Conservation (phyloP, 2,329 filamentous ascomycete genomes). For the Aspergillus fischeri region DNA sequence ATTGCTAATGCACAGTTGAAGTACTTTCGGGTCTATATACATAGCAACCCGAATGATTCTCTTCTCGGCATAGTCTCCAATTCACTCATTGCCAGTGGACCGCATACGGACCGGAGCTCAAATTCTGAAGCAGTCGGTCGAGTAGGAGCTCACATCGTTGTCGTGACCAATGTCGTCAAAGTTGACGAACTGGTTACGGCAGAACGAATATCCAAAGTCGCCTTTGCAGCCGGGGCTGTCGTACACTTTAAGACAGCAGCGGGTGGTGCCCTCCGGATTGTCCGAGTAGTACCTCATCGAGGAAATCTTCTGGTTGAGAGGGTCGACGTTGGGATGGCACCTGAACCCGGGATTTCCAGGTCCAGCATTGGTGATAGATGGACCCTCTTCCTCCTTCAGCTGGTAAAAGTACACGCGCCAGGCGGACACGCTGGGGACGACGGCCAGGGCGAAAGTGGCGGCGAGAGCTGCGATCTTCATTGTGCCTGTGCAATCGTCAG, state of each 20-base stretch:
- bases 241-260: not conserved
- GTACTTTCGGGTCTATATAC: too few species aligned
- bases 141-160: not conserved
- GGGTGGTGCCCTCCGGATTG: not conserved
- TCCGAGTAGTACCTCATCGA: conserved; percentile 1
- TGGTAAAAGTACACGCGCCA: not conserved
- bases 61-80: too few species aligned
- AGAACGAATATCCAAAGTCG: not conserved
- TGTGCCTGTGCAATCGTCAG: not conserved
- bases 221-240: conserved; percentile 1
- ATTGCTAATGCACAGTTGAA: too few species aligned
- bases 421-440: not conserved
- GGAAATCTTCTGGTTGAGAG: conserved; percentile 4
- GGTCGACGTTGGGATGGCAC: not conserved
- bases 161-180: not conserved
- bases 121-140: not conserved
- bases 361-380: not conserved
- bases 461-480: not conserved
- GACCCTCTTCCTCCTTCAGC: not conserved
- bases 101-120: not conserved
- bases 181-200: not conserved
- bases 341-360: not conserved
- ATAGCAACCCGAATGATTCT: too few species aligned
- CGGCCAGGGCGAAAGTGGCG: not conserved
- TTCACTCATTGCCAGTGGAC: too few species aligned